Conservation (phyloP, 2,329 filamentous ascomycete genomes). For the Purpureocillium takamizusanense region DNA sequence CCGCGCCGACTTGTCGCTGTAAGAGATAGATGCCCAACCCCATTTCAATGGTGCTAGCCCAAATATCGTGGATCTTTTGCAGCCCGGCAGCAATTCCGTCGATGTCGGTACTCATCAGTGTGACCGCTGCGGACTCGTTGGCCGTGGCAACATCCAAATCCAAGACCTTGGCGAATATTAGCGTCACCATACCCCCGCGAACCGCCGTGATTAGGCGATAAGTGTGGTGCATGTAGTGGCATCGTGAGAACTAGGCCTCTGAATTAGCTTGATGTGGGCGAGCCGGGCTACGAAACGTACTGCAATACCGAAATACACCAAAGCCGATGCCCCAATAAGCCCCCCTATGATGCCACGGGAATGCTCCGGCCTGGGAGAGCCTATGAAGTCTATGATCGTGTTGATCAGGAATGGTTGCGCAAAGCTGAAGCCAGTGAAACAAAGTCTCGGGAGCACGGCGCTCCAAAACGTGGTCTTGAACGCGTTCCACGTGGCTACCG, state of each 20-base stretch:
- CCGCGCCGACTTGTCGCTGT: constrained; percentile 1
- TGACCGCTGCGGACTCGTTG: constrained; percentile 26
- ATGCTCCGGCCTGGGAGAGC: constrained; percentile 5
- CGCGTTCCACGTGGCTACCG: constrained; percentile 5
- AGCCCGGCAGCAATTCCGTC: constrained; percentile 20
- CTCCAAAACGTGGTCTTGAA: constrained; percentile 8
- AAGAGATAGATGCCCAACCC: constrained; percentile 7
- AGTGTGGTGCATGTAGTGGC: constrained; percentile 19
- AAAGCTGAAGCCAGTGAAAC: constrained; percentile 22
- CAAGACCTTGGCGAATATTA: constrained; percentile 39
- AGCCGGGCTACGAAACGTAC: constrained; percentile 15
- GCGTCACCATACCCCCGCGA: constrained; percentile 24
- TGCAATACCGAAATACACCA: constrained; percentile 32
- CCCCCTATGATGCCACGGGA: constrained; percentile 14
- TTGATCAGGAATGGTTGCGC: constrained; percentile 30
- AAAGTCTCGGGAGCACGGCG: constrained; percentile 18
- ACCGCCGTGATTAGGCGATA: constrained; percentile 21
- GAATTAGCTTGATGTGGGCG: constrained; percentile 15
- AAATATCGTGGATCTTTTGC: constrained; percentile 19
- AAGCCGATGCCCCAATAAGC: constrained; percentile 27
- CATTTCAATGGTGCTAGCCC: constrained; percentile 19
- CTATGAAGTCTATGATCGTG: constrained; percentile 17
- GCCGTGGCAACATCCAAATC: constrained; percentile 15
- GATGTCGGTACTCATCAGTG: constrained; percentile 36
- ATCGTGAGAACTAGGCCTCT: constrained; percentile 1